Conservation (phyloP, 495 filamentous ascomycete species). For the Margaritispora aquatica region DNA sequence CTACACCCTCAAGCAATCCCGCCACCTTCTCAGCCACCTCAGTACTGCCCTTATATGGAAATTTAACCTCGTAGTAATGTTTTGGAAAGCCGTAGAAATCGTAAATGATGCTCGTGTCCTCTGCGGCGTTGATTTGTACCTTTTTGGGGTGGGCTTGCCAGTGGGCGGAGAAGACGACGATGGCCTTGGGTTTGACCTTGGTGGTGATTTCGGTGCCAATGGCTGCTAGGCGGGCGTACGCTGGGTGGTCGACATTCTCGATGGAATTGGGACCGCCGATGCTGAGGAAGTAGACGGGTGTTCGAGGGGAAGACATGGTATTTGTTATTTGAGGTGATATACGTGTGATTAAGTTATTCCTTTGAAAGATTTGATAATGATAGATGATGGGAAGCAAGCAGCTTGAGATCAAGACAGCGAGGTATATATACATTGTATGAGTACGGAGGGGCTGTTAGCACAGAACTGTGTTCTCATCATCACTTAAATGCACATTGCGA, state of each 20-base stretch:
- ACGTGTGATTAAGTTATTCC: constrained; percentile 6
- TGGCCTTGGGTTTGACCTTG: constrained; percentile 70
- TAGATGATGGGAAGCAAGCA: constrained; percentile 17
- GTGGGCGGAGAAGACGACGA: constrained; percentile 87
- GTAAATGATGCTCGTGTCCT: constrained; percentile 70
- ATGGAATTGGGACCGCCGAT: constrained; percentile 78
- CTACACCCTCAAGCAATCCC: constrained; percentile 45
- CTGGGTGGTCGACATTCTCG: constrained; percentile 67
- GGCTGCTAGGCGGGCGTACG: constrained; percentile 55
- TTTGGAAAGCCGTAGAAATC: constrained; percentile 82
- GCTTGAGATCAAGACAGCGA: constrained; percentile 21
- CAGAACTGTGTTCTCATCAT: no score
- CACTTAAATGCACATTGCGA: no score
- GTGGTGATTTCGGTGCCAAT: constrained; percentile 76
- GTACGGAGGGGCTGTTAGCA: neutral
- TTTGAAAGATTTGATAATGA: no score
- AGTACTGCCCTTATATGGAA: constrained; percentile 61
- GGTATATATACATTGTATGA: constrained; percentile 21
- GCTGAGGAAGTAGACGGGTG: constrained; percentile 73
- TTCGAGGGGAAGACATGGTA: constrained; percentile 11
- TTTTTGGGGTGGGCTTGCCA: constrained; percentile 60
- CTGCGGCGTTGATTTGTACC: constrained; percentile 71
- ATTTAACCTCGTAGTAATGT: constrained; percentile 56
- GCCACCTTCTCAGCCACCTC: constrained; percentile 62
- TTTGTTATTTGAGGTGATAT: constrained; percentile 7